phyloP scores from a whole-genome alignment of 352 stramenopile genomes.

The Pythium folliculosum region DNA sequence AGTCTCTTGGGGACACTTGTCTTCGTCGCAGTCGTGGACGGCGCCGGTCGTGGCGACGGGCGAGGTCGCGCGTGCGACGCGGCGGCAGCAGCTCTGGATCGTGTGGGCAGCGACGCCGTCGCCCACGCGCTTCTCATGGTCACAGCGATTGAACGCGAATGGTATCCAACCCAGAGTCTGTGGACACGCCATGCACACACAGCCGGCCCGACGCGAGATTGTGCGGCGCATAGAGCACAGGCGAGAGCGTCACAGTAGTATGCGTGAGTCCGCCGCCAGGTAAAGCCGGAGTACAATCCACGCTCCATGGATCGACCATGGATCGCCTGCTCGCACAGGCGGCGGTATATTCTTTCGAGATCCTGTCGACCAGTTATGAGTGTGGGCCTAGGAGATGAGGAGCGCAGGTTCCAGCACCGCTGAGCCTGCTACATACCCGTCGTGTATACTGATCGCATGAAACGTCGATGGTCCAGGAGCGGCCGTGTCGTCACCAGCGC shows the following conservation, averaged over 20 bases:
- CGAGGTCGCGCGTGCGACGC: neutral
- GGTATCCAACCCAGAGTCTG: neutral
- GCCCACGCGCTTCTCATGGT: conserved; percentile 3
- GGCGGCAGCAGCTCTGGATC: neutral
- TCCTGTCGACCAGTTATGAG: neutral
- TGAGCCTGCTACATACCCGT: neutral
- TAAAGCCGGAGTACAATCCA: neutral
- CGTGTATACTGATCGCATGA: neutral
- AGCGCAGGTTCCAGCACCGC: no score
- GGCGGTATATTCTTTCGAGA: neutral
- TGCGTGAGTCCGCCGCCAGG: no score
- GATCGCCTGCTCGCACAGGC: neutral
- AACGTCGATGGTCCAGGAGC: neutral
- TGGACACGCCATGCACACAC: neutral
- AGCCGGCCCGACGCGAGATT: no score
- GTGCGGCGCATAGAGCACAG: no score
- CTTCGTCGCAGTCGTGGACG: neutral
- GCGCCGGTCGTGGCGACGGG: neutral
- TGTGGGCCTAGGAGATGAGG: neutral
- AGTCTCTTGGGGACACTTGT: neutral
- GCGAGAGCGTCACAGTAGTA: no score
- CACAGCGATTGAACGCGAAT: neutral
- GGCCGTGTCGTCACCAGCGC: neutral
- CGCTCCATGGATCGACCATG: neutral
- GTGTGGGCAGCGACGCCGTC: neutral